A percentile compares a stretch with the other conserved stretches of the same genome.
Evolutionary conservation across 1,139 yeast species (phyloP).

Genomic region (Blastobotrys apis): DNA sequence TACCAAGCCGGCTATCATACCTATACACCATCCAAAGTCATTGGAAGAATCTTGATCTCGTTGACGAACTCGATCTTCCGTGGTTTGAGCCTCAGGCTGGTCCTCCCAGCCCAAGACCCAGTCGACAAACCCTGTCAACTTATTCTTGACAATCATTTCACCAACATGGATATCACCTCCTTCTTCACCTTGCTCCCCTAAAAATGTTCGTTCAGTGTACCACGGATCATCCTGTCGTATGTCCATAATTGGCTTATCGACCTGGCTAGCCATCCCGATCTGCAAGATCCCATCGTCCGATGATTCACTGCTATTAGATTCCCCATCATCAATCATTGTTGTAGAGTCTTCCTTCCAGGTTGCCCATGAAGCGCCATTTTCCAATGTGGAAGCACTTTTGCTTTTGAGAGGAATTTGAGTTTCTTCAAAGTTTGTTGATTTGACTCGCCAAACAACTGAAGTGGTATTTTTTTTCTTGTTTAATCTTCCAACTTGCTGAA

Average conservation of each 20-base stretch:
- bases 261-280: slow-evolving; percentile 16
- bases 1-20: slow-evolving; percentile 13
- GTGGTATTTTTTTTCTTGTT: not conserved
- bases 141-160: slow-evolving; percentile 19
- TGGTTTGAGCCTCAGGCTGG: slow-evolving; percentile 13
- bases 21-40: slow-evolving; percentile 26
- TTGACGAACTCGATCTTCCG: slow-evolving; percentile 19
- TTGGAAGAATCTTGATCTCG: slow-evolving; percentile 23
- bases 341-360: not conserved
- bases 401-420: not conserved
- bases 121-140: slow-evolving; percentile 26
- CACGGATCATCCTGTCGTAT: slow-evolving; percentile 14
- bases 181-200: slow-evolving; percentile 17
- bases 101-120: slow-evolving; percentile 27
- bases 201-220: slow-evolving; percentile 14
- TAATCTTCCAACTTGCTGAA: not conserved
- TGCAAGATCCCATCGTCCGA: slow-evolving; percentile 20
- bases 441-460: slow-evolving; percentile 1
- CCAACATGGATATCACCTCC: slow-evolving; percentile 18
- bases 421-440: not conserved
- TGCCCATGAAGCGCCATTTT: not conserved
- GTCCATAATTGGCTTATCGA: slow-evolving; percentile 11
- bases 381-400: not conserved
- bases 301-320: not conserved
- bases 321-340: not conserved